Evolutionary conservation across 2,329 filamentous ascomycete species (phyloP), one percentile per base, ranked within the genome.

Genomic region (Colletotrichum musicola): DNA sequence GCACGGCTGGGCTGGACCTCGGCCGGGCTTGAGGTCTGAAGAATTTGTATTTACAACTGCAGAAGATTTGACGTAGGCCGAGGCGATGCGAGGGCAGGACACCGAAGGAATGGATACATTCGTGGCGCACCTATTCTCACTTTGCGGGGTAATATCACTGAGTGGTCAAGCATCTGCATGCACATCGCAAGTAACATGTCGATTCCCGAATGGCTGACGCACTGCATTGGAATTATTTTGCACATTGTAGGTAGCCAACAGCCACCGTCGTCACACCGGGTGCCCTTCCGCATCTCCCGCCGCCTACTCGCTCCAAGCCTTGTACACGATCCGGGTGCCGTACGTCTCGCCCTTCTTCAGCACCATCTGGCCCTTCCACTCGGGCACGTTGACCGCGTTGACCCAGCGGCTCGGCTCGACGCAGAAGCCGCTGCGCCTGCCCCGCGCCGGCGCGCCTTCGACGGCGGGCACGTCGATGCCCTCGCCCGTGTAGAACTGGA

Each of bases 401-500:
- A 98, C 92, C 78, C 92, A 98, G 22, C 96, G 89, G 75, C 93
- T 93, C 0, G 95, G 95, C 84, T 99, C 96, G 50, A 97, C 91
- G 79, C 94, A 97, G 83, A 98, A 97, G 0, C 92, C 95, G 51
- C 90, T 89, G 56, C 94, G 88, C 4, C 88, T 77, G 0, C 86
- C 88, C 56, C 93, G 87, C 1, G 91, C 90, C 0, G 91, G 88
- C 30, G 88, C 79, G 2, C 85, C 85, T n/a, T 84, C 85, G 4
- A 89, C 84, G 35, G 83, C 91, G 0, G 93, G 91, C 13, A 97
- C 91, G 74, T 96, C 83, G 72, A 97, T 94, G 76, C 90, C 91
- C 76, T 93, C 91, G 72, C 95, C 96, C 0, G 94, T 97, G 82
- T 98, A 98, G 82, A 98, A 97, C 80, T 98, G 95, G 85, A 98